Evolutionary conservation across 306 rosid species (phyloP).

Genomic region (Rosa rugosa): DNA sequence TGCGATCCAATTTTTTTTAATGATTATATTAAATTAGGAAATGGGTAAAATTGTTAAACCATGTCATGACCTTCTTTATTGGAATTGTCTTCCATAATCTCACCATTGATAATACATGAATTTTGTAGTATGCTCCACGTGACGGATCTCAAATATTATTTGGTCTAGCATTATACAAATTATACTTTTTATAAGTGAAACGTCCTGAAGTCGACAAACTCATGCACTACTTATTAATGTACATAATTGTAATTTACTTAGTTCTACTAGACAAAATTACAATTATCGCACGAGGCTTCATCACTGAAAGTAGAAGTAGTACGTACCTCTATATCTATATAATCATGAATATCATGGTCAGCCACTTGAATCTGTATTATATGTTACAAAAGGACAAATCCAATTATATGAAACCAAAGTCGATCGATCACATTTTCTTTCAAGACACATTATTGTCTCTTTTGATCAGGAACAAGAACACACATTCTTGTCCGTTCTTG

Average conservation of each 20-base stretch:
- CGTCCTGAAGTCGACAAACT: neutral
- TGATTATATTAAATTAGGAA: no score
- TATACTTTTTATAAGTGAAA: no score
- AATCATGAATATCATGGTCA: neutral
- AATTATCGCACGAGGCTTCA: neutral
- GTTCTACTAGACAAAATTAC: neutral
- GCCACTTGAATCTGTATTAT: slow-evolving; percentile 9
- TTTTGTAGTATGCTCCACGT: no score
- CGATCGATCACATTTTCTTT: neutral
- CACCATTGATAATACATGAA: no score
- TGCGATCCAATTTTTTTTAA: no score
- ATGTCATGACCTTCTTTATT: no score
- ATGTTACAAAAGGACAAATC: neutral
- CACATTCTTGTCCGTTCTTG: neutral
- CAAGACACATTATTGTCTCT: neutral
- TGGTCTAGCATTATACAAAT: no score
- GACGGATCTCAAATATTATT: no score
- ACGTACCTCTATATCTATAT: neutral
- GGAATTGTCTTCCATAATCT: no score
- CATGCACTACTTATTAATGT: neutral
- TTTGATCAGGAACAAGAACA: neutral
- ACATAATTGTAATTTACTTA: neutral
- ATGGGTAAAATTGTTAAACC: no score
- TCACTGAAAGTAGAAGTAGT: neutral
- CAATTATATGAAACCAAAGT: slow-evolving; percentile 5